These are phyloP conservation scores for Hypoxylon rubiginosum DNA, from an alignment of 2,329 filamentous ascomycete species.

Conservation along the genomic window DNA sequence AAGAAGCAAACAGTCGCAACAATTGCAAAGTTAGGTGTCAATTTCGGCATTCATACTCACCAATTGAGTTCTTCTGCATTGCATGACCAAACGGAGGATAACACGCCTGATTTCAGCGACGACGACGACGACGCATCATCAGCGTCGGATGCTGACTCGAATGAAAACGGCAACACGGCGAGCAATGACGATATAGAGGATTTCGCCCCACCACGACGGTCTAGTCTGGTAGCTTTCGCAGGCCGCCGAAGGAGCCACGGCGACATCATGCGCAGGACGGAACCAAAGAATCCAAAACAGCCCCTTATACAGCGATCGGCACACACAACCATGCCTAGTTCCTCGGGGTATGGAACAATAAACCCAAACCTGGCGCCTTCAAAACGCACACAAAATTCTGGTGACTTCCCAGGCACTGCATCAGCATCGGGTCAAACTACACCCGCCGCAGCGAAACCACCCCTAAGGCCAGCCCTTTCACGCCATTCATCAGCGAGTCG, in stretches of 20 bases:
- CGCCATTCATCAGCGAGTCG: slow-evolving; percentile 68
- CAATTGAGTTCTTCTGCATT: slow-evolving; percentile 75
- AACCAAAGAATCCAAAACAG: slow-evolving; percentile 49
- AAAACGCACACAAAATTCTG: slow-evolving; percentile 30
- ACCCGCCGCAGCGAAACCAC: slow-evolving; percentile 34
- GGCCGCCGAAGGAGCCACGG: slow-evolving; percentile 58
- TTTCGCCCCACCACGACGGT: slow-evolving; percentile 50
- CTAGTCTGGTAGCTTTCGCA: slow-evolving; percentile 43
- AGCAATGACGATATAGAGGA: slow-evolving; percentile 59
- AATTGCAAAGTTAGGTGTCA: slow-evolving; percentile 71
- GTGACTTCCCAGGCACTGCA: slow-evolving; percentile 18
- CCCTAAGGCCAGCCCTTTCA: slow-evolving; percentile 62
- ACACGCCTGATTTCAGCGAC: slow-evolving; percentile 39
- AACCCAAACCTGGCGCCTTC: slow-evolving; percentile 15
- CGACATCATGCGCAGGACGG: slow-evolving; percentile 53
- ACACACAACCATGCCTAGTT: slow-evolving; percentile 21
- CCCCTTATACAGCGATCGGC: slow-evolving; percentile 33
- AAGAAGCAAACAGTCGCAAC: slow-evolving; percentile 68
- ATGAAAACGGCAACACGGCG: slow-evolving; percentile 55
- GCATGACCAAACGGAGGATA: slow-evolving; percentile 46
- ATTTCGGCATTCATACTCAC: slow-evolving; percentile 81
- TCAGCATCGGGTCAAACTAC: slow-evolving; percentile 23
- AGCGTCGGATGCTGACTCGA: slow-evolving; percentile 53
- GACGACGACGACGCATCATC: slow-evolving; percentile 43
- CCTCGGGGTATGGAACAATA: slow-evolving; percentile 49